Conservation (phyloP, 2,329 filamentous ascomycete species). For the Arachnopeziza araneosa region DNA sequence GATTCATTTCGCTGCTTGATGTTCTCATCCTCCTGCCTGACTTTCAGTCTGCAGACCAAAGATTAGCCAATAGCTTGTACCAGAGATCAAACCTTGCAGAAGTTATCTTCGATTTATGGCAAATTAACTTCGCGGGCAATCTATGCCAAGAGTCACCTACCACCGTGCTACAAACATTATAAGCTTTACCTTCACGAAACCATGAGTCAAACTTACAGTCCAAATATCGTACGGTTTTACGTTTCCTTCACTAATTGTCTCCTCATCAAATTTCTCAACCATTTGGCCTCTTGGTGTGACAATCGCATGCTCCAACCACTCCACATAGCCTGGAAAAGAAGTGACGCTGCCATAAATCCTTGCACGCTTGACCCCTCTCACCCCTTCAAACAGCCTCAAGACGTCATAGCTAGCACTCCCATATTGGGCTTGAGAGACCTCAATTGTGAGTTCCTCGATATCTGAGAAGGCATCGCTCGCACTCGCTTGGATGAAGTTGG, state of each 20-base stretch:
- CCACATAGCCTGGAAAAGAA: conserved; percentile 24
- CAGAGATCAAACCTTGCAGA: too few relatives aligned
- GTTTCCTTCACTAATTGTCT: conserved; percentile 2
- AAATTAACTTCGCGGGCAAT: neutral
- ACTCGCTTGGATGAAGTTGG: conserved; percentile 36
- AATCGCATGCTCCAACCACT: conserved; percentile 26
- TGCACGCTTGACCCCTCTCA: conserved; percentile 40
- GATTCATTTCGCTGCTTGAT: too few relatives aligned
- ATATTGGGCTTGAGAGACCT: conserved; percentile 42
- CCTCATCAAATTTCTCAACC: conserved; percentile 12
- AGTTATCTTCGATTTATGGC: too few relatives aligned
- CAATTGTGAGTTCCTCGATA: conserved; percentile 41
- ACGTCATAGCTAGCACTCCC: conserved; percentile 37
- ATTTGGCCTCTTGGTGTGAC: conserved; percentile 11
- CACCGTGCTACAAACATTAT: conserved; percentile 15
- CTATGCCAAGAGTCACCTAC: conserved; percentile 6
- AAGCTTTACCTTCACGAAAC: conserved; percentile 2
- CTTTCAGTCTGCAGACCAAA: too few relatives aligned
- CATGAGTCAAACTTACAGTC: conserved; percentile 18
- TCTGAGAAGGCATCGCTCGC: conserved; percentile 39
- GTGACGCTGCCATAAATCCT: conserved; percentile 32
- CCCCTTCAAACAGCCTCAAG: conserved; percentile 39
- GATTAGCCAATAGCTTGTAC: too few relatives aligned
- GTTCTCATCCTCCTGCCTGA: too few relatives aligned
- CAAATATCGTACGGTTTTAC: conserved; percentile 19